These are phyloP conservation scores for Arthrinium phaeospermum DNA, from an alignment of 2,329 filamentous ascomycete genomes.

Conservation along the genomic window DNA sequence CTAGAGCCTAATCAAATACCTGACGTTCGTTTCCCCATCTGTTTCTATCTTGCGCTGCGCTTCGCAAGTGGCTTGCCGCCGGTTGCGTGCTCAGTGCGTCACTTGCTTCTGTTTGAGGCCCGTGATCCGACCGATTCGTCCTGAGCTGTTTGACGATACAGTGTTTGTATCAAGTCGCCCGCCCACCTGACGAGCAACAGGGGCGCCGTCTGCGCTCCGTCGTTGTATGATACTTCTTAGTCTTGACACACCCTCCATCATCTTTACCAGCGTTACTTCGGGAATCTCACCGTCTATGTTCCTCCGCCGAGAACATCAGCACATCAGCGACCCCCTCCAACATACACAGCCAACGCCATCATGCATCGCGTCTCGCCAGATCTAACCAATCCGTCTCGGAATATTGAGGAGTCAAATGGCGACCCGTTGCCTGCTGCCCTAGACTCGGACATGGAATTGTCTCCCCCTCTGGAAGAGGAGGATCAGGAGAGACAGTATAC, in stretches of 20 bases:
- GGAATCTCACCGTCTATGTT: not conserved
- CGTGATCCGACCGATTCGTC: conserved; percentile 3
- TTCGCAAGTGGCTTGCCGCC: conserved; percentile 7
- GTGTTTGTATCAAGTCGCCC: conserved; percentile 9
- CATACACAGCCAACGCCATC: conserved; percentile 27
- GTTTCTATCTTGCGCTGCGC: conserved; percentile 5
- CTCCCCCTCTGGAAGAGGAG: conserved; percentile 40
- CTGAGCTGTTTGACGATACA: conserved; percentile 5
- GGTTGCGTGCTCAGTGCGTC: conserved; percentile 8
- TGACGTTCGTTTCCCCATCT: not conserved
- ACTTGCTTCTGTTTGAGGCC: conserved; percentile 15
- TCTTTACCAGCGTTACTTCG: not conserved
- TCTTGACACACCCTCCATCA: conserved; percentile 9
- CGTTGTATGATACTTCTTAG: conserved; percentile 3
- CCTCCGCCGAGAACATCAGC: not conserved
- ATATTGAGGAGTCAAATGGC: conserved; percentile 43
- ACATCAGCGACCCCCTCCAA: not conserved
- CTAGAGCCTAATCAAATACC: conserved; percentile 17
- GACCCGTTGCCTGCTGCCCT: conserved; percentile 35
- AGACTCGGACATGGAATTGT: conserved; percentile 39
- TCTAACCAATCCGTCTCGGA: conserved; percentile 48
- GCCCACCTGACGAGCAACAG: conserved; percentile 2
- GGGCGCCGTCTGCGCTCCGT: conserved; percentile 1
- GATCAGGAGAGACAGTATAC: conserved; percentile 52
- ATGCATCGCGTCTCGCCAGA: conserved; percentile 52